Evolutionary conservation across 345 rosid genomes (phyloP), one percentile per base, ranked within the genome.

Genomic region (Orychophragmus violaceus): DNA sequence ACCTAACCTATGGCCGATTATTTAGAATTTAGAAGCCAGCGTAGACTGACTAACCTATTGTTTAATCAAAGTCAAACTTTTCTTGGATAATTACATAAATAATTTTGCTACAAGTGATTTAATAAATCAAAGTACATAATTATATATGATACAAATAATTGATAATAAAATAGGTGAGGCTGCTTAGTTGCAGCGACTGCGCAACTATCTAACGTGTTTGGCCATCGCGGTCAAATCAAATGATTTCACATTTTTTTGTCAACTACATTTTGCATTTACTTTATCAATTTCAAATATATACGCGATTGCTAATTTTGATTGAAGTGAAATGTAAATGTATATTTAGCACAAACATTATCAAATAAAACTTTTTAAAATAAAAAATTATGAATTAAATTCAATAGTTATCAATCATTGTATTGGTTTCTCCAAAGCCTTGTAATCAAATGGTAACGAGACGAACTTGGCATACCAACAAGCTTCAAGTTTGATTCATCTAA

Each of bases 181-280:
- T 58, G 55, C 66, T 65, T 57, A 37, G 71, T 72, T 65, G 71
- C 58, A 66, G 72, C 62, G 77, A 73, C 71, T 66, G 67, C 62
- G 49, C 62, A 66, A 73, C 77, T 39, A 73, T 73, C 56, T 59
- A 51, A 73, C 67, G 62, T 73, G 77, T 59, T 73, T 53, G 46
- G 68, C 72, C 77, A 51, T 66, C 71, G 32, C 52, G 25, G 72
- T 73, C 72, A 65, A 73, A 59, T 65, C 67, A 66, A 65, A 73
- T 72, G 2, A 72, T 72, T 49, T 59, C 28, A n/a, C 27, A 51
- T 32, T 45, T 10, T 44, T 8, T 17, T 46, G 25, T 46, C 52
- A 46, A 46, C 27, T 46, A 19, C 14, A 21, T 46, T 49, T 64
- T 42, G 16, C 39, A 32, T 51, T 29, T 30, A 28, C 29, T 23